These are phyloP conservation scores for Fusarium sambucinum DNA, from an alignment of 2,329 filamentous ascomycete species.

Conservation along the genomic window DNA sequence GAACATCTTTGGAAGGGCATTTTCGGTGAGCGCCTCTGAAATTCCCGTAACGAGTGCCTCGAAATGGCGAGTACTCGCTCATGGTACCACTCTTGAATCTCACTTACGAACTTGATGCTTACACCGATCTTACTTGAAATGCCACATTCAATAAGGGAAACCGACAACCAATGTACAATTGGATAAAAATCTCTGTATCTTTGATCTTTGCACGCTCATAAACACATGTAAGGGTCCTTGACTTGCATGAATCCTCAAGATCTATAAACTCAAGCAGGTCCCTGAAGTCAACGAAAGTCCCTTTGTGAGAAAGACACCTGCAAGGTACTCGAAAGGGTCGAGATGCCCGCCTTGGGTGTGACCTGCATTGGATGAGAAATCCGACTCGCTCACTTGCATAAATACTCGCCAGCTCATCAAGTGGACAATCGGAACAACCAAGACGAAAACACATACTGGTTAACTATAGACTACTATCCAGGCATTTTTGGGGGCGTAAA, in stretches of 20 bases:
- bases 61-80: background rate
- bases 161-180: background rate
- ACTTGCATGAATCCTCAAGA: conserved; percentile 13
- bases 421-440: background rate
- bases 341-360: conserved; percentile 16
- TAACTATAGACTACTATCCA: background rate
- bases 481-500: background rate
- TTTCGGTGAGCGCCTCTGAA: background rate
- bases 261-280: conserved; percentile 9
- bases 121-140: conserved; percentile 6
- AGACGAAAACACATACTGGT: background rate
- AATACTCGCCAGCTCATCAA: background rate
- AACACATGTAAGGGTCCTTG: conserved; percentile 4
- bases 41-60: background rate
- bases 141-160: background rate
- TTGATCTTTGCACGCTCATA: background rate
- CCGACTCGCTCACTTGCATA: conserved; percentile 24
- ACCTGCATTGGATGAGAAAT: conserved; percentile 21
- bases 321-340: conserved; percentile 18
- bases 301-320: conserved; percentile 11
- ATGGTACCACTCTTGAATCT: background rate
- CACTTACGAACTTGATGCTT: background rate
- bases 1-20: too few relatives aligned
- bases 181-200: background rate
- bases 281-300: conserved; percentile 27